A percentile compares a stretch with the other conserved stretches of the same genome.
Conservation (phyloP, 2,329 filamentous ascomycete genomes). For the Penicillium freii region DNA sequence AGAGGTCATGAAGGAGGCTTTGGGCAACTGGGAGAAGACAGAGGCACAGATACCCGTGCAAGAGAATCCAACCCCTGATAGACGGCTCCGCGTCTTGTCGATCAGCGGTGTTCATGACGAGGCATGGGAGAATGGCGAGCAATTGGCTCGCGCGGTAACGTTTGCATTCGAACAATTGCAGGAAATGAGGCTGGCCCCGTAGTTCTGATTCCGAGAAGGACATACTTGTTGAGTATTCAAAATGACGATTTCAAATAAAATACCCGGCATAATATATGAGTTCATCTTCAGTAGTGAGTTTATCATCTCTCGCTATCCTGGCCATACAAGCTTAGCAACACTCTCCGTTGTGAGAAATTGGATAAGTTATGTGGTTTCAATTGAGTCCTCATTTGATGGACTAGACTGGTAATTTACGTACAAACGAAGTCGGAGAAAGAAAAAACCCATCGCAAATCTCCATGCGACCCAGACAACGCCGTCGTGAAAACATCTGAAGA, state of each 20-base stretch:
- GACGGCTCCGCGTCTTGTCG: slow-evolving; percentile 38
- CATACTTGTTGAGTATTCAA: background rate
- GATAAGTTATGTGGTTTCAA: slow-evolving; percentile 11
- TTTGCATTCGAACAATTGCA: slow-evolving; percentile 32
- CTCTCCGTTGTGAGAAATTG: background rate
- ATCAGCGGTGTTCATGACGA: slow-evolving; percentile 44
- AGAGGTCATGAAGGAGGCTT: slow-evolving; percentile 49
- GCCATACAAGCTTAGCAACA: background rate
- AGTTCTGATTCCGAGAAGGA: background rate
- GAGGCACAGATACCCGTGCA: slow-evolving; percentile 7
- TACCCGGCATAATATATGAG: background rate
- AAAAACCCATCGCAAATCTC: slow-evolving; percentile 21
- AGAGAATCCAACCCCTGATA: slow-evolving; percentile 35
- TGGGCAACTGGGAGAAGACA: slow-evolving; percentile 48
- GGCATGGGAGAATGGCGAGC: slow-evolving; percentile 42
- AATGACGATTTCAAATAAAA: background rate
- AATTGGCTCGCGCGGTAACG: slow-evolving; percentile 40
- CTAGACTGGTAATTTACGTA: slow-evolving; percentile 21
- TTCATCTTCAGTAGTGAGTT: background rate
- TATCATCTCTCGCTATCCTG: background rate
- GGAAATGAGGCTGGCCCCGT: slow-evolving; percentile 22
- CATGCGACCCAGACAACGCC: slow-evolving; percentile 26
- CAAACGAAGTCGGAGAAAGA: slow-evolving; percentile 17
- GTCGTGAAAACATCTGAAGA: slow-evolving; percentile 27
- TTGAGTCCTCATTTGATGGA: slow-evolving; percentile 7